These are phyloP conservation scores for Boletus insuetus DNA, from an alignment of 768 basidiomycete genomes.

Conservation along the genomic window DNA sequence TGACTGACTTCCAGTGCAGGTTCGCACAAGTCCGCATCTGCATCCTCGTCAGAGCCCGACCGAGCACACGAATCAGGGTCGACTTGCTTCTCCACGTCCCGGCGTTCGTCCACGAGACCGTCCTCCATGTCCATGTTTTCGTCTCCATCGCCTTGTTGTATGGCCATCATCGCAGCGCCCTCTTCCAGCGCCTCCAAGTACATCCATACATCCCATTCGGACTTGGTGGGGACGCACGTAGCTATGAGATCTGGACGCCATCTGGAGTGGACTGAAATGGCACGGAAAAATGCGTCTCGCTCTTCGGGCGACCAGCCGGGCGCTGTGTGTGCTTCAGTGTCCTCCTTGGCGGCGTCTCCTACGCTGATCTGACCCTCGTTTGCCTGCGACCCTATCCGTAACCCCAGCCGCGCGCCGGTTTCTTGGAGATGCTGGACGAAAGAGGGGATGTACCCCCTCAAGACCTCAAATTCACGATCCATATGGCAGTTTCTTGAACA, in stretches of 20 bases:
- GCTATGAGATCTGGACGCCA: conserved; percentile 78
- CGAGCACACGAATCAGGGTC: conserved; percentile 29
- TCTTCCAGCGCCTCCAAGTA: conserved; percentile 57
- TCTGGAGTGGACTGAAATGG: conserved; percentile 61
- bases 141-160: conserved; percentile 12
- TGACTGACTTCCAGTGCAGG: conserved; percentile 38
- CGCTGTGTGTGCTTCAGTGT: neutral
- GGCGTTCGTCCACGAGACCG: neutral
- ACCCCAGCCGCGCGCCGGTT: conserved; percentile 19
- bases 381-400: neutral
- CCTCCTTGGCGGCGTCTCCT: neutral
- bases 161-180: conserved; percentile 15
- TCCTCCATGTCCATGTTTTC: neutral
- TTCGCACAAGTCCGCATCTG: conserved; percentile 9
- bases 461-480: conserved; percentile 16
- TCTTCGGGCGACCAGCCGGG: conserved; percentile 64
- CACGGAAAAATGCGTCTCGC: conserved; percentile 70
- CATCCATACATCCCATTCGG: conserved; percentile 59
- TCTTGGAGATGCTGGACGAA: conserved; percentile 28
- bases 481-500: neutral
- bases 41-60: conserved; percentile 1
- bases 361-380: neutral
- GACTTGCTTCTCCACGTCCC: neutral
- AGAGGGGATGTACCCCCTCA: conserved; percentile 23
- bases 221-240: conserved; percentile 61